These are phyloP conservation scores for Talaromyces trachyspermus DNA, from an alignment of 495 filamentous ascomycete genomes.

Conservation along the genomic window DNA sequence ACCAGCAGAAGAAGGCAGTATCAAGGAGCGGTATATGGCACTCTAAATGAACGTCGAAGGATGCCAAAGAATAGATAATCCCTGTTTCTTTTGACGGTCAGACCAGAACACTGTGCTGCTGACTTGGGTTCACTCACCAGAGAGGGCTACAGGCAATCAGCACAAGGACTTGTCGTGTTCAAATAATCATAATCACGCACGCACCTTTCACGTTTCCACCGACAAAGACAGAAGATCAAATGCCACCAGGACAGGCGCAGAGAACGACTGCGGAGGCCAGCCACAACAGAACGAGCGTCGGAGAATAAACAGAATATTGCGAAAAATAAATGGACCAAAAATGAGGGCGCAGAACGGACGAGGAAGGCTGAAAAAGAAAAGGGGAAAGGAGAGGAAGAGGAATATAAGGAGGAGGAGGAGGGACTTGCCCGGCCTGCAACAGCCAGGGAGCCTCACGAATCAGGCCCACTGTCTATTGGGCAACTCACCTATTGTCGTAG, in stretches of 20 bases:
- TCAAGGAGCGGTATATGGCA: not conserved
- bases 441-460: too few relatives aligned
- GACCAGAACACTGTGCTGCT: not conserved
- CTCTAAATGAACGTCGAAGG: not conserved
- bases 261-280: conserved; percentile 5
- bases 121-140: too few relatives aligned
- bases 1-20: conserved; percentile 4
- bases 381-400: not conserved
- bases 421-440: too few relatives aligned
- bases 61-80: not conserved
- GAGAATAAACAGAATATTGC: not conserved
- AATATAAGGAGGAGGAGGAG: not conserved
- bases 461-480: too few relatives aligned
- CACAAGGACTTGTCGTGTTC: not conserved
- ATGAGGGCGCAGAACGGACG: not conserved
- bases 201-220: not conserved
- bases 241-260: conserved; percentile 2
- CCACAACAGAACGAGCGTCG: conserved; percentile 5
- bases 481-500: too few relatives aligned
- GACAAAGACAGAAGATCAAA: not conserved
- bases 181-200: not conserved
- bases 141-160: too few relatives aligned
- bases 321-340: not conserved
- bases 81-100: not conserved
- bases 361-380: not conserved